Evolutionary conservation across 768 basidiomycete species (phyloP).

Genomic region (Suillus tomentosus): DNA sequence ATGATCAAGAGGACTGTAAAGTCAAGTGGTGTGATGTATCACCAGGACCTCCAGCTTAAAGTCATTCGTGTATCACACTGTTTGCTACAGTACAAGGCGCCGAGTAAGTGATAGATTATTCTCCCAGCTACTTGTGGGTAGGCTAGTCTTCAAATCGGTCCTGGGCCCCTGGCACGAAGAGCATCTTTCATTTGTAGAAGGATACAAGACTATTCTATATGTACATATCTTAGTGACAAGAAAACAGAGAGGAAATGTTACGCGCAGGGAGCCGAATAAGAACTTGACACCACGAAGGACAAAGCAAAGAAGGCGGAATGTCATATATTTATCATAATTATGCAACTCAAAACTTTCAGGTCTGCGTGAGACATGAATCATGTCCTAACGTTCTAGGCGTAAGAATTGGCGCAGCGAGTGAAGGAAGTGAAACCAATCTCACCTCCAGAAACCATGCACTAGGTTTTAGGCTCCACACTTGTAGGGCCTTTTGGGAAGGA

Average conservation of each 20-base stretch:
- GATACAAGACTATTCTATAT: not conserved
- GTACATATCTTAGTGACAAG: not conserved
- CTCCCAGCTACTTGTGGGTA: too few relatives aligned
- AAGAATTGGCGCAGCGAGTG: not conserved
- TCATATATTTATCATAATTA: not conserved
- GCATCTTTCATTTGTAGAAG: too few relatives aligned
- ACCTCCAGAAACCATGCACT: not conserved
- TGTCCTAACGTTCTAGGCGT: not conserved
- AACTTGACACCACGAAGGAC: not conserved
- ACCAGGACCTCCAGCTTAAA: too few relatives aligned
- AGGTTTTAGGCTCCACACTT: constrained; percentile 10
- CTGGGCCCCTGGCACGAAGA: too few relatives aligned
- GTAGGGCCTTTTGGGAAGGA: constrained; percentile 41
- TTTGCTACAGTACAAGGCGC: too few relatives aligned
- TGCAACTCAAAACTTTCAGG: not conserved
- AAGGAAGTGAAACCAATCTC: not conserved
- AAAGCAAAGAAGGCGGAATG: not conserved
- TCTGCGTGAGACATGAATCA: not conserved
- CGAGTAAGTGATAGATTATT: too few relatives aligned
- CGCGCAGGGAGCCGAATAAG: not conserved
- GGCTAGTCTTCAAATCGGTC: too few relatives aligned
- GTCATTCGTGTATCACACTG: too few relatives aligned
- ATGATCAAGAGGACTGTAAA: too few relatives aligned
- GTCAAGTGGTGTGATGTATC: too few relatives aligned
- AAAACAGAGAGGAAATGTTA: not conserved